A percentile compares a stretch with the other conserved stretches of the same genome.
phyloP scores from a whole-genome alignment of 495 filamentous ascomycete genomes.

The Aspergillus baeticus region DNA sequence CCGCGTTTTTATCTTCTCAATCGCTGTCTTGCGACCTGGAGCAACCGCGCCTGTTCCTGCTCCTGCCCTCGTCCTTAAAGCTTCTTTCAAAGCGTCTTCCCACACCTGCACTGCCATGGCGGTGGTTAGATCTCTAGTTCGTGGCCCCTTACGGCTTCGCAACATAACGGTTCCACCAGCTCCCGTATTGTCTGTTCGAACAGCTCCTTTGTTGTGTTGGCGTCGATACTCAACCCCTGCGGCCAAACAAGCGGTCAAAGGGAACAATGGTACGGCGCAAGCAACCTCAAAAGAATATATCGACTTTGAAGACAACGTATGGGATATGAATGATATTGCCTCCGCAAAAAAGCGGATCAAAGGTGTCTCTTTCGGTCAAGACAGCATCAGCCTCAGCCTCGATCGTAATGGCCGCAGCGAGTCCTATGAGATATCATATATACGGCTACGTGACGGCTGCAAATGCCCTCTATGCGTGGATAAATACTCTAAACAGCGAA shows the following conservation, averaged over 20 bases:
- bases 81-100: not conserved
- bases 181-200: not conserved
- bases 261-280: not conserved
- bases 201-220: not conserved
- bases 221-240: constrained; percentile 4
- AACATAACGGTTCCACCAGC: not conserved
- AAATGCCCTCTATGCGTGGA: constrained; percentile 70
- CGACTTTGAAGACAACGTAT: too few species aligned
- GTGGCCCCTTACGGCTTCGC: not conserved
- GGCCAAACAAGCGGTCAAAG: not conserved
- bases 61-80: not conserved
- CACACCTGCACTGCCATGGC: not conserved
- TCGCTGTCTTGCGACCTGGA: not conserved
- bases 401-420: too few species aligned
- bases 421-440: not conserved
- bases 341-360: too few species aligned
- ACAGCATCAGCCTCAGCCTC: not conserved
- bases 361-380: not conserved
- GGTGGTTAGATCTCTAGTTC: constrained; percentile 9
- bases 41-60: not conserved
- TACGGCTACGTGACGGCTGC: constrained; percentile 70
- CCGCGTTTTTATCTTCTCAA: not conserved
- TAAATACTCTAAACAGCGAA: constrained; percentile 77
- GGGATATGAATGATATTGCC: too few species aligned
- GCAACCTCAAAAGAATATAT: too few species aligned